These are phyloP conservation scores for Erythrophleum fordii DNA, from an alignment of 306 rosid genomes.

Conservation along the genomic window DNA sequence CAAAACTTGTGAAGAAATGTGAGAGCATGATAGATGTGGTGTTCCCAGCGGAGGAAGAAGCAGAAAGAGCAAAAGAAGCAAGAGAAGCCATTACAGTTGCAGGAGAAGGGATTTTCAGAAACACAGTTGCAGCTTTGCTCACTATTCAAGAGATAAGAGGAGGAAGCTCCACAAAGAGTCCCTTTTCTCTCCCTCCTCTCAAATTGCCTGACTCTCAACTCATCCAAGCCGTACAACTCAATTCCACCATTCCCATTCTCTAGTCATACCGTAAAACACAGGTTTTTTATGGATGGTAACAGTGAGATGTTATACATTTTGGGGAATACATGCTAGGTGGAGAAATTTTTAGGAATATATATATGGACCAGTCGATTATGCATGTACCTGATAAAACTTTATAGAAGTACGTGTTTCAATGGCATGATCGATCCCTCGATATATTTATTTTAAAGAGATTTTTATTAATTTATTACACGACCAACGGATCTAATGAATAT, in stretches of 20 bases:
- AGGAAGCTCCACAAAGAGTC: slow-evolving; percentile 80
- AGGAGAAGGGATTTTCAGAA: slow-evolving; percentile 77
- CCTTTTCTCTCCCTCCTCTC: slow-evolving; percentile 88
- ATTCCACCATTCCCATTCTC: slow-evolving; percentile 68
- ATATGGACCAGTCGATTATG: no score
- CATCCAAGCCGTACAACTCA: slow-evolving; percentile 59
- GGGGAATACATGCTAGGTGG: background rate
- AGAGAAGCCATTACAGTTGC: slow-evolving; percentile 55
- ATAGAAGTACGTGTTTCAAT: no score
- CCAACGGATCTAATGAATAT: no score
- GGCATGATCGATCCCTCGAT: no score
- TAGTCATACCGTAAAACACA: slow-evolving; percentile 11
- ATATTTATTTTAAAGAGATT: no score
- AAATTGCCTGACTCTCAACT: slow-evolving; percentile 70
- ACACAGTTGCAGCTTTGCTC: slow-evolving; percentile 81
- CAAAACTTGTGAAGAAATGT: slow-evolving; percentile 84
- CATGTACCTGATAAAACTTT: no score
- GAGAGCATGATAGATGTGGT: slow-evolving; percentile 73
- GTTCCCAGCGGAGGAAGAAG: slow-evolving; percentile 61
- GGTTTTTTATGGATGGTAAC: no score
- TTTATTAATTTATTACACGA: no score
- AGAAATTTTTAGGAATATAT: background rate
- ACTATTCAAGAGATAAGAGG: slow-evolving; percentile 82
- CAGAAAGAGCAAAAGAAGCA: slow-evolving; percentile 44
- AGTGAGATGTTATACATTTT: slow-evolving; percentile 20